Evolutionary conservation across 148 eudicot species (phyloP).

Genomic region (Limonium bicolor): DNA sequence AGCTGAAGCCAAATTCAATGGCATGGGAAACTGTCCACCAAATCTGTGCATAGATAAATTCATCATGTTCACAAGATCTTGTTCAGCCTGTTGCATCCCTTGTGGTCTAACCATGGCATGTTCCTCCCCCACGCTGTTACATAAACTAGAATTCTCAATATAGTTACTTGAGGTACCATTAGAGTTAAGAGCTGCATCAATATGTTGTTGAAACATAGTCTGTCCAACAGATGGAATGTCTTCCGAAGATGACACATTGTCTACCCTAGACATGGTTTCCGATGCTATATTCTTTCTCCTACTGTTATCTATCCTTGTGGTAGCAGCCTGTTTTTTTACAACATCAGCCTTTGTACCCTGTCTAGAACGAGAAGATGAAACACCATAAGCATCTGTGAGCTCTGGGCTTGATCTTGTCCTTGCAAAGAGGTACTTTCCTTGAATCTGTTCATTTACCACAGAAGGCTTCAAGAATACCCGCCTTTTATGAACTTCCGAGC

Average conservation of each 20-base stretch:
- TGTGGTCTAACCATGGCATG: conserved; percentile 25
- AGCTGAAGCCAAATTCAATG: conserved; percentile 37
- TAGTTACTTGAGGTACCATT: conserved; percentile 15
- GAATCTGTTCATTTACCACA: conserved; percentile 25
- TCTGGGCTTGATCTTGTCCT: conserved; percentile 85
- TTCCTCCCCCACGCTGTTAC: conserved; percentile 21
- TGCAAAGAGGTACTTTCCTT: conserved; percentile 53
- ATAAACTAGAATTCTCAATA: conserved; percentile 19
- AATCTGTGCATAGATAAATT: conserved; percentile 37
- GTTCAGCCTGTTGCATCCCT: conserved; percentile 63
- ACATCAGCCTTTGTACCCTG: conserved; percentile 23
- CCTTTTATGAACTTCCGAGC: conserved; percentile 14
- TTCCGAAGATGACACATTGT: conserved; percentile 23
- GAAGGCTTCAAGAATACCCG: conserved; percentile 23
- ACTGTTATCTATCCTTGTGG: conserved; percentile 21
- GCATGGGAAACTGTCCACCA: conserved; percentile 41
- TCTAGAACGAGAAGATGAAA: conserved; percentile 25
- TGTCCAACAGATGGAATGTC: conserved; percentile 24
- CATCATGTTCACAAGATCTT: conserved; percentile 70
- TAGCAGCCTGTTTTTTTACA: conserved; percentile 21
- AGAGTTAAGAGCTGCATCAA: conserved; percentile 22
- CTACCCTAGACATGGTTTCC: conserved; percentile 23
- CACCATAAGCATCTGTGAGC: conserved; percentile 42
- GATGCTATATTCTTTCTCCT: conserved; percentile 30
- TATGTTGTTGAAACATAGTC: conserved; percentile 15